Percentiles rank a stretch among this genome's conserved stretches.
Evolutionary conservation across 2,329 filamentous ascomycete genomes (phyloP).

Genomic region (Arthrobotrys musiformis): DNA sequence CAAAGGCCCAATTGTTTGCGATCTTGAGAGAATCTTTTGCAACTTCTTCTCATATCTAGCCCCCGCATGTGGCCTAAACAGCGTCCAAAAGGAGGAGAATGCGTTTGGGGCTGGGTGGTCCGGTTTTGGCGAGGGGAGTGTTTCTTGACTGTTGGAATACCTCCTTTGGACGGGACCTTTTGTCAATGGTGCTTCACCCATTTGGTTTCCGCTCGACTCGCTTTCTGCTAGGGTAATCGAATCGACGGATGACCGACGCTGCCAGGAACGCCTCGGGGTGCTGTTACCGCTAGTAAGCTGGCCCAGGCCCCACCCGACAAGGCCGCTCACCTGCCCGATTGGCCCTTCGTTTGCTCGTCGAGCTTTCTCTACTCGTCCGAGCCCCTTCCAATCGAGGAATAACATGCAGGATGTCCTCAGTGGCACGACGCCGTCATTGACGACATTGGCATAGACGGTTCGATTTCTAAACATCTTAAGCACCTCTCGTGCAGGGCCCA

Average conservation of each 20-base stretch:
- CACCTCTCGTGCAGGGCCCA: conserved; percentile 87
- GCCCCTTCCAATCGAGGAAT: conserved; percentile 94
- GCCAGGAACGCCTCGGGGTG: conserved; percentile 47
- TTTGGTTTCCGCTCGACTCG: conserved; percentile 3
- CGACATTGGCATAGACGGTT: conserved; percentile 95
- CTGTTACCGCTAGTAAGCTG: conserved; percentile 71
- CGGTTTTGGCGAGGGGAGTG: conserved; percentile 8
- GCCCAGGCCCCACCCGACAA: conserved; percentile 93
- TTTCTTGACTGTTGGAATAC: conserved; percentile 39
- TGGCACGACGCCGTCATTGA: conserved; percentile 97
- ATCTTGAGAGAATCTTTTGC: conserved; percentile 46
- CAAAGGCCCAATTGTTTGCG: conserved; percentile 26
- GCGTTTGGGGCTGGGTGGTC: conserved; percentile 42
- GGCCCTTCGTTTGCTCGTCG: conserved; percentile 75
- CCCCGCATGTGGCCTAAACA: conserved; percentile 48
- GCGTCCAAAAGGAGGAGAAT: conserved; percentile 41
- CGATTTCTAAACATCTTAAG: conserved; percentile 88
- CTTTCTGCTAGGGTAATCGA: conserved; percentile 38
- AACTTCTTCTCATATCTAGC: conserved; percentile 43
- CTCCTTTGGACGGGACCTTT: conserved; percentile 33
- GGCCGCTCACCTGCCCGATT: conserved; percentile 82
- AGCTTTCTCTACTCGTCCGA: conserved; percentile 93
- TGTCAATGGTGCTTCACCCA: conserved; percentile 40
- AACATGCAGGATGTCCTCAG: conserved; percentile 93
- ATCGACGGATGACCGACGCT: conserved; percentile 42